phyloP scores from a whole-genome alignment of 140 eudicot species.

The Artemisia princeps region DNA sequence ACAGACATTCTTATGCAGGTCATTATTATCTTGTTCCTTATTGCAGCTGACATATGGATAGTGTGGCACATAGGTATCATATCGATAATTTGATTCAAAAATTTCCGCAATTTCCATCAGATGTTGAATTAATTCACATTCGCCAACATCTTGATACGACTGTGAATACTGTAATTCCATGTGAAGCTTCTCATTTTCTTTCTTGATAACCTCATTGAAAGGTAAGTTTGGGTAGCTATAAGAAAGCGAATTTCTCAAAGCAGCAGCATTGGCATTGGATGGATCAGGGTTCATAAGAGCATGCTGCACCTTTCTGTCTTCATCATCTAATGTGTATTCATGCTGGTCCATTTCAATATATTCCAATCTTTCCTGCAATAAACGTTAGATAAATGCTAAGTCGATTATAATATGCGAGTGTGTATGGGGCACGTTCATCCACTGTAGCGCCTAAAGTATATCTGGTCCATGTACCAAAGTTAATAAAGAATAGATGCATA shows the following conservation, averaged over 20 bases:
- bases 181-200: conserved; percentile 78
- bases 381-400: too few relatives aligned
- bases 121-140: conserved; percentile 87
- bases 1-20: conserved; percentile 17
- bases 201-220: conserved; percentile 38
- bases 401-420: too few relatives aligned
- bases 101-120: conserved; percentile 76
- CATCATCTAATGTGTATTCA: conserved; percentile 84
- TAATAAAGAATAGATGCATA: too few relatives aligned
- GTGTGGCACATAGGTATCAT: conserved; percentile 45
- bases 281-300: conserved; percentile 82
- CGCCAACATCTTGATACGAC: conserved; percentile 65
- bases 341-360: conserved; percentile 66
- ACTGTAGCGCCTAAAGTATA: too few relatives aligned
- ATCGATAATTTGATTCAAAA: conserved; percentile 48
- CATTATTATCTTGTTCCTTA: conserved; percentile 30
- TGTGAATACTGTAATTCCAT: conserved; percentile 85
- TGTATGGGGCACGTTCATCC: neutral
- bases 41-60: conserved; percentile 35
- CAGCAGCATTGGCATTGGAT: conserved; percentile 46
- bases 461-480: too few relatives aligned
- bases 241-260: conserved; percentile 72
- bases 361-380: conserved; percentile 69
- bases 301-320: conserved; percentile 75
- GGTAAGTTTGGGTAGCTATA: conserved; percentile 83